Conservation (phyloP, 495 filamentous ascomycete species). For the Xylaria scruposa region DNA sequence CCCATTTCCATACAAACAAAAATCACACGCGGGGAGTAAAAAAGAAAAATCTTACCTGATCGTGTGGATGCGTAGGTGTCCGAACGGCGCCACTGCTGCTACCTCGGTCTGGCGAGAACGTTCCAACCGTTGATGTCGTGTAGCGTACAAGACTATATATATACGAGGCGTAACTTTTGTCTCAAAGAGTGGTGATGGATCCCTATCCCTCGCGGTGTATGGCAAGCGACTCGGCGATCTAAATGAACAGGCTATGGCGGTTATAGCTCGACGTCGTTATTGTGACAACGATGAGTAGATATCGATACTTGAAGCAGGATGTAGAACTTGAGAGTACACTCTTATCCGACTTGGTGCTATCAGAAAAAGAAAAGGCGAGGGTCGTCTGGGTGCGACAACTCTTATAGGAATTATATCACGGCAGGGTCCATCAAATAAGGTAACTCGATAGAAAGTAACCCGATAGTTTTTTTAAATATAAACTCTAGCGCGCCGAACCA, state of each 20-base stretch:
- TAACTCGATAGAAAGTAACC: background rate
- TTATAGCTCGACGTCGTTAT: background rate
- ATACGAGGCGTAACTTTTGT: background rate
- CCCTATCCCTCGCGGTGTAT: background rate
- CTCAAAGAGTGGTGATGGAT: background rate
- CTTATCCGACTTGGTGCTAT: background rate
- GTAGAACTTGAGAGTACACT: background rate
- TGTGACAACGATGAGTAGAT: background rate
- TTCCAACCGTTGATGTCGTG: background rate
- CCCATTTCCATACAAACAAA: too few species aligned
- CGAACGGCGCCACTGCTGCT: background rate
- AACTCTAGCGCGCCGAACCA: background rate
- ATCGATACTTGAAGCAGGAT: background rate
- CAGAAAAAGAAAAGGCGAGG: background rate
- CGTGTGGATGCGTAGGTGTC: background rate
- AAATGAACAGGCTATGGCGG: background rate
- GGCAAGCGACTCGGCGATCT: background rate
- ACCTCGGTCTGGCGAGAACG: background rate
- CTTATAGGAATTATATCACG: slow-evolving; percentile 5
- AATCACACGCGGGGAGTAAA: background rate
- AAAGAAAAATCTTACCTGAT: background rate
- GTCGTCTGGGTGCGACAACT: background rate
- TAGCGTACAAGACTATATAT: background rate
- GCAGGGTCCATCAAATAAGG: background rate
- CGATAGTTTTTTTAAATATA: background rate